These are phyloP conservation scores for Plasmodium sp. DNA, from an alignment of 169 alveolate species.

Conservation along the genomic window DNA sequence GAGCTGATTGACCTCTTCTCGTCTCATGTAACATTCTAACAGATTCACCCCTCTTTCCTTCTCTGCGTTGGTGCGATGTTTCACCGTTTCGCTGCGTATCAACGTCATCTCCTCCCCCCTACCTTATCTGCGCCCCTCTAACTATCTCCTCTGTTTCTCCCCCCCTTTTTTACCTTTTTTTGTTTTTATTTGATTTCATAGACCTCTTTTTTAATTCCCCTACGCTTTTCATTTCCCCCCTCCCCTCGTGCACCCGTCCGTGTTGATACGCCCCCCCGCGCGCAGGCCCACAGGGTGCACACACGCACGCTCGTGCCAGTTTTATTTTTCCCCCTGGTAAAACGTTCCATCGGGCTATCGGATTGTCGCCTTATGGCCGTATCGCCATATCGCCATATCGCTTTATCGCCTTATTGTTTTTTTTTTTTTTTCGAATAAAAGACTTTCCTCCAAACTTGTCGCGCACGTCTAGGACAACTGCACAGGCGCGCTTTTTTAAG, in stretches of 20 bases:
- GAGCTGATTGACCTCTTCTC: neutral
- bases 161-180: neutral
- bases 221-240: neutral
- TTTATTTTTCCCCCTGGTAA: neutral
- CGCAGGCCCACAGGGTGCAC: neutral
- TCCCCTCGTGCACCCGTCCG: neutral
- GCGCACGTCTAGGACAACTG: neutral
- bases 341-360: neutral
- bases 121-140: neutral
- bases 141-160: neutral
- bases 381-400: neutral
- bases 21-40: neutral
- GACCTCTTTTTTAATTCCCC: neutral
- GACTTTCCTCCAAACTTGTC: neutral
- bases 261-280: neutral
- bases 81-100: neutral
- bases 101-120: neutral
- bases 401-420: neutral
- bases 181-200: conserved; percentile 1
- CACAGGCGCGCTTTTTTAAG: neutral
- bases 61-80: neutral
- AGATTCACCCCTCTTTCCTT: neutral
- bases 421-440: neutral
- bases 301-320: neutral
- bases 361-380: neutral